phyloP scores from a whole-genome alignment of 176 grass and related monocot genomes.

The Hordeum vulgare region MorexV3_pseudomolecules_assembly NC_058524.1:46011468-46011967 shows the following conservation, averaged over 20 bases:
- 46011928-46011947: too few relatives aligned
- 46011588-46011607: neutral
- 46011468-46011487: neutral
- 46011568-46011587: conserved; percentile 1
- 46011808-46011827: too few relatives aligned
- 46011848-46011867: too few relatives aligned
- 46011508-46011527: neutral
- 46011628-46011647: neutral
- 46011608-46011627: neutral
- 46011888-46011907: too few relatives aligned
- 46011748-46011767: neutral
- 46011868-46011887: too few relatives aligned
- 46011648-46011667: neutral
- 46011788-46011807: neutral
- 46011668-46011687: conserved; percentile 14
- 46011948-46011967: too few relatives aligned
- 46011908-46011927: too few relatives aligned
- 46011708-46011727: neutral
- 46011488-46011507: neutral
- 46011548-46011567: neutral
- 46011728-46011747: neutral
- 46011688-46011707: neutral
- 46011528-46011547: neutral
- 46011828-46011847: too few relatives aligned
- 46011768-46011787: neutral